A percentile compares a stretch with the other conserved stretches of the same genome.
Evolutionary conservation across 495 filamentous ascomycete genomes (phyloP).

Genomic region (Xylaria grammica): DNA sequence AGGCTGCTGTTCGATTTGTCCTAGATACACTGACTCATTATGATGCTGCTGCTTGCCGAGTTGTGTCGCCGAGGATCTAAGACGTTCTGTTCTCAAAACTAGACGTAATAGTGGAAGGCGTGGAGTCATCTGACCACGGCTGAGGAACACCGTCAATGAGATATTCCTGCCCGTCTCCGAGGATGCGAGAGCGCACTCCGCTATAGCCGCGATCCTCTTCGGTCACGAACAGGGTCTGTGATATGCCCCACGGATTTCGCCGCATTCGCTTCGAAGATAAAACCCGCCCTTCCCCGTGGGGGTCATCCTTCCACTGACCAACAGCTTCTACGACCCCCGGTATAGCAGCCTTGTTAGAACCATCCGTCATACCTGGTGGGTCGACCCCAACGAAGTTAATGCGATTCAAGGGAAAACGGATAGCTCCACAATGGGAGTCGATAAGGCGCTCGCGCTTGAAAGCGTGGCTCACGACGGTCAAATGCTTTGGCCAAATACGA

Average conservation of each 20-base stretch:
- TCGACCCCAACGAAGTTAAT: slow-evolving; percentile 70
- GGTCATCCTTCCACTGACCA: slow-evolving; percentile 55
- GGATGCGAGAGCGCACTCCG: slow-evolving; percentile 34
- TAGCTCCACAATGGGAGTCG: slow-evolving; percentile 68
- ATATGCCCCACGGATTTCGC: slow-evolving; percentile 55
- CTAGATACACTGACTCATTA: slow-evolving; percentile 50
- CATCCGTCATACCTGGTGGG: slow-evolving; percentile 57
- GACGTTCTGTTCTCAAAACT: slow-evolving; percentile 1
- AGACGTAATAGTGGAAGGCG: not conserved
- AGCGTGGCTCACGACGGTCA: slow-evolving; percentile 75
- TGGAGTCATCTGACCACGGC: slow-evolving; percentile 38
- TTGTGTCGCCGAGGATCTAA: slow-evolving; percentile 29
- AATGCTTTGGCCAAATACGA: slow-evolving; percentile 52
- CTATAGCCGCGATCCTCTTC: slow-evolving; percentile 43
- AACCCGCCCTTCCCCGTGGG: slow-evolving; percentile 50
- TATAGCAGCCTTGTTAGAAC: slow-evolving; percentile 42
- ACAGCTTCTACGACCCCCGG: slow-evolving; percentile 47
- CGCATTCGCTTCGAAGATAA: slow-evolving; percentile 52
- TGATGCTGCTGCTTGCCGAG: slow-evolving; percentile 21
- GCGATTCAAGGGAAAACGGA: slow-evolving; percentile 57
- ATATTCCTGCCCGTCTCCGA: slow-evolving; percentile 37
- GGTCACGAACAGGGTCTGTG: slow-evolving; percentile 44
- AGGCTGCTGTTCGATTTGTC: slow-evolving; percentile 71
- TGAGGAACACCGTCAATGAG: slow-evolving; percentile 38
- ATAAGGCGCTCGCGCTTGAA: slow-evolving; percentile 75